Conservation (phyloP, 148 eudicot species). For the Rhododendron simsii region DNA sequence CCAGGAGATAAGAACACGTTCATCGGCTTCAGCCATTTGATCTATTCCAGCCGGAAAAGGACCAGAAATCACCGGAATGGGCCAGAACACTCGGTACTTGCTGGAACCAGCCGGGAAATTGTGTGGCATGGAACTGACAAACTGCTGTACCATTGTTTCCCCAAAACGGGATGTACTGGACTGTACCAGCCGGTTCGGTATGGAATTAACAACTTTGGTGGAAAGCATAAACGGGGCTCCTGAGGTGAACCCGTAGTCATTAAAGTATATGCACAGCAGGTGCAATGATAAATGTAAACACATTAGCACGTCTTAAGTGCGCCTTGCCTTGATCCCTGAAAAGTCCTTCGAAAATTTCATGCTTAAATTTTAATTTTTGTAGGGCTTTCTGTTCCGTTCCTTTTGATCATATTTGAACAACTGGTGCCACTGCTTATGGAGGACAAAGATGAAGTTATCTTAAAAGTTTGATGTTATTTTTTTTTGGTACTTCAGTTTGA, state of each 20-base stretch:
- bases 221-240: no score
- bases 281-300: not conserved
- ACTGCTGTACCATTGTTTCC: no score
- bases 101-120: no score
- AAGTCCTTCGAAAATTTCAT: not conserved
- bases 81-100: no score
- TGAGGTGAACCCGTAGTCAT: not conserved
- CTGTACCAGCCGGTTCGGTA: no score
- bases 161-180: no score
- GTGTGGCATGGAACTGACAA: no score
- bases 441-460: not conserved
- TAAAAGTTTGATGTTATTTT: not conserved
- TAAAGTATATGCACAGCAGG: not conserved
- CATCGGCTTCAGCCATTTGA: no score
- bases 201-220: no score
- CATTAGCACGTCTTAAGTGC: not conserved
- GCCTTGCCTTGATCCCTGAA: not conserved
- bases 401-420: not conserved
- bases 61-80: no score
- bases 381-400: not conserved
- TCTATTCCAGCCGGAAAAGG: no score
- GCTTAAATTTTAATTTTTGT: not conserved
- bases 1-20: no score
- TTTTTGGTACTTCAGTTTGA: not conserved
- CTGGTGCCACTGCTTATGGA: not conserved